Base-by-base conservation (phyloP, 805 yeast species). In the Wickerhamomyces tratensis region DNA sequence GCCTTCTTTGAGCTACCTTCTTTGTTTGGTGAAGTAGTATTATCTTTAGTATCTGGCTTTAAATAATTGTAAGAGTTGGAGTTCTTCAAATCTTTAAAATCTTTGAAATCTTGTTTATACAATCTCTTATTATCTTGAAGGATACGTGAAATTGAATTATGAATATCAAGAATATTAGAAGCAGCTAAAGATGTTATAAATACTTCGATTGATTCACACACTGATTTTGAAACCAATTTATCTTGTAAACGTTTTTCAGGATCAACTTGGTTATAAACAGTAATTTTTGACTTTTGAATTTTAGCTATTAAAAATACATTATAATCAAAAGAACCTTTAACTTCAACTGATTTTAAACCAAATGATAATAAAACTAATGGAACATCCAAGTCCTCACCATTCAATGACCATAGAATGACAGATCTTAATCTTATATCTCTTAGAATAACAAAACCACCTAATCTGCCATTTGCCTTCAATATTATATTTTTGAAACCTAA, bases 111-210 rank as follows among this genome's bases (percentile, higher is more conserved):
- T 48, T 87, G 94, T 38, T 71, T 74, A 56, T 88, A 88, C 0
- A 93, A 82, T 3, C 75, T 68, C 47, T 71, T 72, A 49, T 77
- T 82, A 48, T 86, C 95, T 50, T 81, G 84, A 35, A 77, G 69
- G 67, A 88, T 79, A 50, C 95, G 69, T 40, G 73, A 60, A 15
- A 86, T 63, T 2, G 93, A 79, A 43, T 79, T 79, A 53, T 76
- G 74, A 38, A 93, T 80, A 59, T 89, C 96, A 48, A 82, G 69
- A 30, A 86, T 66, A 53, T 84, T 87, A 0, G 96, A 81, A 0
- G 93, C 93, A 0, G 95, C 82, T 53, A 93, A 69, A 0, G 95
- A 87, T 0, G 98, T 89, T 46, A 83, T 66, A 52, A 75, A 86
- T 3, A 86, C 53, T 44, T 76, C 76, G 13, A 81, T 67, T 0